These are phyloP conservation scores for Articulospora tetracladia DNA, from an alignment of 495 filamentous ascomycete species.

Conservation along the genomic window DNA sequence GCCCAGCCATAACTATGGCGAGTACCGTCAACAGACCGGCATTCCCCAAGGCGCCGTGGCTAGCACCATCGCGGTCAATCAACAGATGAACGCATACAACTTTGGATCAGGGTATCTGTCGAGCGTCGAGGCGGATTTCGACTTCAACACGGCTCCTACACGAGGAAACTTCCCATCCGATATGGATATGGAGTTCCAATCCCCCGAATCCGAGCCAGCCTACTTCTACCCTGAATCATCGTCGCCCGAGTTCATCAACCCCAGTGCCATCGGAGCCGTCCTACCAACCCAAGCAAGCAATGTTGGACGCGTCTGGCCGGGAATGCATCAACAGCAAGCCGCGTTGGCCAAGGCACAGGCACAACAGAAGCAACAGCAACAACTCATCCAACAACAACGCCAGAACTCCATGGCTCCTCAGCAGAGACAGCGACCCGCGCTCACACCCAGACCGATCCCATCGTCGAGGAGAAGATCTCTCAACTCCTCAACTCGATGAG, in stretches of 20 bases:
- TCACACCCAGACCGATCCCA: slow-evolving; percentile 51
- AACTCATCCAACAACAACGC: slow-evolving; percentile 57
- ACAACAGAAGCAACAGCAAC: slow-evolving; percentile 59
- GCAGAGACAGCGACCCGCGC: slow-evolving; percentile 39
- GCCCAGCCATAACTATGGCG: slow-evolving; percentile 89
- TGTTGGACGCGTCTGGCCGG: slow-evolving; percentile 75
- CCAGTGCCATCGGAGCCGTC: slow-evolving; percentile 55
- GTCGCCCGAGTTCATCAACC: slow-evolving; percentile 58
- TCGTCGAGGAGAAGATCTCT: slow-evolving; percentile 82
- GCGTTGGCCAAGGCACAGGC: slow-evolving; percentile 72
- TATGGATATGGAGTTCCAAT: slow-evolving; percentile 62
- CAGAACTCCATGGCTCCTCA: slow-evolving; percentile 36
- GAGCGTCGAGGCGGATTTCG: slow-evolving; percentile 44
- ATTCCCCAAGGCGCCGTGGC: slow-evolving; percentile 75
- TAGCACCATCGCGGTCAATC: slow-evolving; percentile 63
- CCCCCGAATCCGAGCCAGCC: slow-evolving; percentile 41
- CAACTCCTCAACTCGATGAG: slow-evolving; percentile 82
- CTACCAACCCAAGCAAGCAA: slow-evolving; percentile 45
- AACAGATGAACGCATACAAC: slow-evolving; percentile 50
- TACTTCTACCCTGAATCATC: slow-evolving; percentile 40
- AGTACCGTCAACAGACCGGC: slow-evolving; percentile 88
- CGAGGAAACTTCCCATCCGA: slow-evolving; percentile 43
- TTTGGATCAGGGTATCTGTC: slow-evolving; percentile 50
- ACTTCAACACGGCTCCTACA: slow-evolving; percentile 53
- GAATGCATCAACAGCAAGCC: slow-evolving; percentile 88